Conservation (phyloP, 192 early-diverging fungal genomes). For the Coemansia sp. region DNA sequence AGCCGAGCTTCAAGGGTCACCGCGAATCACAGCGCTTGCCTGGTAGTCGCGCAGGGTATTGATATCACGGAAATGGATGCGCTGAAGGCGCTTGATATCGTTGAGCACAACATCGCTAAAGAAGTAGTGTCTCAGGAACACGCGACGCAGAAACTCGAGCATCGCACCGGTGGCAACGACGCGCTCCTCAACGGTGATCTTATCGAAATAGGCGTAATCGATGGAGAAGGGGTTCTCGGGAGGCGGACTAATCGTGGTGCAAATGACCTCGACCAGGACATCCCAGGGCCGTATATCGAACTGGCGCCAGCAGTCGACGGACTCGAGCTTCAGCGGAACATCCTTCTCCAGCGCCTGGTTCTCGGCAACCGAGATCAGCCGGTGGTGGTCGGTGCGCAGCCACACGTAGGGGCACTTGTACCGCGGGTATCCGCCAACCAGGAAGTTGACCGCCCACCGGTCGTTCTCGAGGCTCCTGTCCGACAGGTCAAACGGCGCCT, state of each 20-base stretch:
- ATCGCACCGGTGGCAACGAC: slow-evolving; percentile 68
- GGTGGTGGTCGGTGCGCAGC: slow-evolving; percentile 64
- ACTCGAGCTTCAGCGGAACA: slow-evolving; percentile 63
- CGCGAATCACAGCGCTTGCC: slow-evolving; percentile 23
- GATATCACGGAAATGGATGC: slow-evolving; percentile 40
- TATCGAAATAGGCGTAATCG: slow-evolving; percentile 62
- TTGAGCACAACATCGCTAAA: slow-evolving; percentile 51
- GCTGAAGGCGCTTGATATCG: slow-evolving; percentile 45
- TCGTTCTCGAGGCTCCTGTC: slow-evolving; percentile 44
- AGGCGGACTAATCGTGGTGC: slow-evolving; percentile 56
- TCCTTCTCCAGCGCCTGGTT: slow-evolving; percentile 61
- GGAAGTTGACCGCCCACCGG: slow-evolving; percentile 57
- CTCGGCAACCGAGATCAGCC: slow-evolving; percentile 51
- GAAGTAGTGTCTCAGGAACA: slow-evolving; percentile 58
- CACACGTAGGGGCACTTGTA: slow-evolving; percentile 75
- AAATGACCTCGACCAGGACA: slow-evolving; percentile 68
- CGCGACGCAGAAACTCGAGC: slow-evolving; percentile 64
- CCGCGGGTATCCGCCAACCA: slow-evolving; percentile 68
- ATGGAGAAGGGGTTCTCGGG: slow-evolving; percentile 69
- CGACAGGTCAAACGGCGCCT: slow-evolving; percentile 22
- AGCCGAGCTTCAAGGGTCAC: not conserved
- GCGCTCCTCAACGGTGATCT: slow-evolving; percentile 62
- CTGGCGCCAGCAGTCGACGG: slow-evolving; percentile 64
- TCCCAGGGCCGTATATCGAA: slow-evolving; percentile 67
- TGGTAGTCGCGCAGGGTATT: slow-evolving; percentile 44